Base-by-base conservation (phyloP, 2,329 filamentous ascomycete species). In the Cytospora leucostoma region DNA sequence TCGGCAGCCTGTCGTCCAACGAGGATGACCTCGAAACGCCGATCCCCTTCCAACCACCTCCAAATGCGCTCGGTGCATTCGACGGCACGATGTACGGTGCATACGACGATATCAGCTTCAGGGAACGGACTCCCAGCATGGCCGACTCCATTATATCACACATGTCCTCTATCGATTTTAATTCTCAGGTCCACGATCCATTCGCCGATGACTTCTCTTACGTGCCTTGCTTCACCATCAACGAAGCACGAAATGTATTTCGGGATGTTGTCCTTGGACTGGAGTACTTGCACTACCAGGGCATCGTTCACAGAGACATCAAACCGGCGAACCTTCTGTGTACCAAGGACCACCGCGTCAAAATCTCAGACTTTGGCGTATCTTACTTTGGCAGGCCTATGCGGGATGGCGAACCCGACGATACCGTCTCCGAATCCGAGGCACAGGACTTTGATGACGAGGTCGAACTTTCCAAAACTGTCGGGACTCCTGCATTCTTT, bases 321-420 rank as follows among this genome's bases (percentile, higher is more conserved):
- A 94, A 93, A 73, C 91, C 91, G 1, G 93, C 94, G 44, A 98
- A 98, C 73, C 82, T 99, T 7, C 82, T 99, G 7, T 93, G 94
- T 80, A 96, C 92, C 57, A 88, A 81, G 70, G 89, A 93, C 67
- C 88, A 93, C 69, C 88, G 89, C 15, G 92, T 97, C 72, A 99
- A 99, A 80, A 99, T 99, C 65, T 98, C 95, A 6, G 95, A 99
- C 73, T 99, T 99, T 78, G 95, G 95, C 37, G 95, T 99, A 1
- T 99, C 95, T 1, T 99, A 98, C 75, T 92, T 99, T 67, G 95
- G 95, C 34, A 88, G 92, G 57, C 92, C 92, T 1, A 90, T 93
- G 63, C 85, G 91, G 47, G 92, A 96, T 54, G 91, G 90, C 59
- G 92, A 96, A 70, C 84, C 87, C 44, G 89, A 92, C 64, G 89